These are phyloP conservation scores for Chytridium lagenaria DNA, from an alignment of 371 early-diverging fungal genomes.

Conservation along the genomic window DNA sequence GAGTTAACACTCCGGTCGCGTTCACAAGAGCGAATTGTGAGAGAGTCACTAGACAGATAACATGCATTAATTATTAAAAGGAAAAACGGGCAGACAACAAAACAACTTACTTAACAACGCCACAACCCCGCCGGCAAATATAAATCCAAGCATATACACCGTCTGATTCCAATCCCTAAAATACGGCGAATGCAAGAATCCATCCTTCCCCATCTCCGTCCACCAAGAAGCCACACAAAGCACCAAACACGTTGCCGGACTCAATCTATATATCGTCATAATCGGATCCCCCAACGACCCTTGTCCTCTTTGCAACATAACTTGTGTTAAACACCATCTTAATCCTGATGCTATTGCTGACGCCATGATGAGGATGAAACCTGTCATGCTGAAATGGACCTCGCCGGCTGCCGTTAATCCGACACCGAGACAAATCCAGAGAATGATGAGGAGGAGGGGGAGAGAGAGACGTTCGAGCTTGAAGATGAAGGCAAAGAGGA, in stretches of 20 bases:
- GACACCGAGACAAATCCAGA: conserved; percentile 83
- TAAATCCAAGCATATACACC: conserved; percentile 3
- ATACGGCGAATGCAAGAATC: conserved; percentile 26
- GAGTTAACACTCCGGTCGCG: conserved; percentile 81
- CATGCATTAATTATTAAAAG: no score
- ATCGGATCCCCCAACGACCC: conserved; percentile 69
- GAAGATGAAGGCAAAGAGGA: conserved; percentile 88
- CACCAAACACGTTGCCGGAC: conserved; percentile 73
- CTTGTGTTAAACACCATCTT: conserved; percentile 74
- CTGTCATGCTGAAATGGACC: conserved; percentile 74
- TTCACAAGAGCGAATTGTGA: conserved; percentile 83
- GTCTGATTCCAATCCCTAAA: background rate
- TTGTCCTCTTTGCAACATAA: conserved; percentile 66
- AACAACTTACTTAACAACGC: conserved; percentile 21
- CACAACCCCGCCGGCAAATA: conserved; percentile 23
- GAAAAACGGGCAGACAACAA: no score
- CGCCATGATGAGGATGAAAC: conserved; percentile 65
- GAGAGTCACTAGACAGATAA: conserved; percentile 72
- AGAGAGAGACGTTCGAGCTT: conserved; percentile 72
- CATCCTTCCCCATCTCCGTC: conserved; percentile 4
- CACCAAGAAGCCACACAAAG: conserved; percentile 40
- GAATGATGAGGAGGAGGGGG: conserved; percentile 71
- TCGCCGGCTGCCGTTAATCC: conserved; percentile 73
- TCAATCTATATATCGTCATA: conserved; percentile 57
- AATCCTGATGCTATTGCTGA: conserved; percentile 84